Conservation (phyloP, 495 filamentous ascomycete species). For the Neurospora sublineolata region DNA sequence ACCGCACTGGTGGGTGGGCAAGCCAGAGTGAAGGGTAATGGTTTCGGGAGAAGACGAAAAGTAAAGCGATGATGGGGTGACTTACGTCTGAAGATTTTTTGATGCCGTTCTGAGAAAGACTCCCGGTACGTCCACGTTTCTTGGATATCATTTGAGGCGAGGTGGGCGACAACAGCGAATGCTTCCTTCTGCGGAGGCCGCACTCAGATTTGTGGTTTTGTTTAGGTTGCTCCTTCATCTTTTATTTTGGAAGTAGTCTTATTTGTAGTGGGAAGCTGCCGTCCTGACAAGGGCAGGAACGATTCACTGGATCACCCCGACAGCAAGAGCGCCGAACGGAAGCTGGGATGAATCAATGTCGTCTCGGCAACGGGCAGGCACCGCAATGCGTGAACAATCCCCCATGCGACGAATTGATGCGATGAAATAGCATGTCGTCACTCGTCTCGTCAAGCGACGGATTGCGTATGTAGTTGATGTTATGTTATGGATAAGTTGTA, state of each 20-base stretch:
- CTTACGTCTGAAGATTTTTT: background rate
- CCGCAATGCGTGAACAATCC: background rate
- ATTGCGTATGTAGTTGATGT: background rate
- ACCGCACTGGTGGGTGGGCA: background rate
- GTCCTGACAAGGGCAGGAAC: background rate
- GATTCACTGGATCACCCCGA: background rate
- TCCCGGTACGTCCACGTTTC: background rate
- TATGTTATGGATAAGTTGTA: background rate
- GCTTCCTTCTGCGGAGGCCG: background rate
- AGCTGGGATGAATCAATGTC: background rate
- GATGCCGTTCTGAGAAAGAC: background rate
- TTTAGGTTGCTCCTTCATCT: background rate
- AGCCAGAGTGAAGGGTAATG: background rate
- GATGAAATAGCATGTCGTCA: background rate
- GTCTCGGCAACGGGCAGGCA: background rate
- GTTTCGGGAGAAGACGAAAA: background rate
- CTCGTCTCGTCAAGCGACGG: background rate
- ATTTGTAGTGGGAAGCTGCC: background rate
- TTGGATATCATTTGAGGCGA: background rate
- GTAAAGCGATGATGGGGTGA: background rate
- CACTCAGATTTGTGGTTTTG: background rate
- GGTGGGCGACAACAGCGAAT: background rate
- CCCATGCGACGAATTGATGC: background rate
- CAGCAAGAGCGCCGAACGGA: background rate
- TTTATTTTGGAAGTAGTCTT: background rate